A percentile compares a stretch with the other conserved stretches of the same genome.
Conservation (phyloP, 2,329 filamentous ascomycete genomes). For the Cladosporium sp. region DNA sequence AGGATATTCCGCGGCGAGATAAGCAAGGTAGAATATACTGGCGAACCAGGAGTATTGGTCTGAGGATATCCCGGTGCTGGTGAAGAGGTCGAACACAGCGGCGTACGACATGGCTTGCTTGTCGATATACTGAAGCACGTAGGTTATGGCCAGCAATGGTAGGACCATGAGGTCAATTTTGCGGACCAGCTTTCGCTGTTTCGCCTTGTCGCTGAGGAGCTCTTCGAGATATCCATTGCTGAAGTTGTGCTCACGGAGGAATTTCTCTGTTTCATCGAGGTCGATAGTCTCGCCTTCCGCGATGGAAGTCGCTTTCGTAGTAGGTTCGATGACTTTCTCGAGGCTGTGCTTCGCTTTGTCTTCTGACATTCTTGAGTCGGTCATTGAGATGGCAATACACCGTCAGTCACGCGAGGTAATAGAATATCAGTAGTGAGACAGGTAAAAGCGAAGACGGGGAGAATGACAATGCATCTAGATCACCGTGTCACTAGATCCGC, state of each 20-base stretch:
- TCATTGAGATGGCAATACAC: background rate
- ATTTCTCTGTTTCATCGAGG: conserved; percentile 53
- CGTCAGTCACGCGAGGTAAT: background rate
- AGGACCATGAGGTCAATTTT: conserved; percentile 56
- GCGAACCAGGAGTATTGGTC: conserved; percentile 58
- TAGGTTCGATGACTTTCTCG: conserved; percentile 18
- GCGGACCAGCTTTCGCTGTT: conserved; percentile 40
- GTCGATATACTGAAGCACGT: conserved; percentile 48
- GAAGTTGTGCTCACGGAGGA: conserved; percentile 53
- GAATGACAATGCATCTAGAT: background rate
- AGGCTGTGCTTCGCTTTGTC: conserved; percentile 12
- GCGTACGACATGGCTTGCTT: conserved; percentile 58
- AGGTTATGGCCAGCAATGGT: conserved; percentile 55
- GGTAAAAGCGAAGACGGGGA: background rate
- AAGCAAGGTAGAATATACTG: conserved; percentile 59
- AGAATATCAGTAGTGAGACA: background rate
- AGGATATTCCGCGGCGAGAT: conserved; percentile 32
- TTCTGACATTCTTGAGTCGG: conserved; percentile 1
- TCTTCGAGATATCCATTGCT: conserved; percentile 46
- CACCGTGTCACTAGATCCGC: background rate
- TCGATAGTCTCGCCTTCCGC: conserved; percentile 40
- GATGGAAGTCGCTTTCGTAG: conserved; percentile 21
- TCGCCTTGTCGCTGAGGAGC: conserved; percentile 47
- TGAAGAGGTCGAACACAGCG: conserved; percentile 59
- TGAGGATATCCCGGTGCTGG: conserved; percentile 50